These are phyloP conservation scores for Zygnema cylindricum DNA, from an alignment of 139 green algal genomes.

Conservation along the genomic window DNA sequence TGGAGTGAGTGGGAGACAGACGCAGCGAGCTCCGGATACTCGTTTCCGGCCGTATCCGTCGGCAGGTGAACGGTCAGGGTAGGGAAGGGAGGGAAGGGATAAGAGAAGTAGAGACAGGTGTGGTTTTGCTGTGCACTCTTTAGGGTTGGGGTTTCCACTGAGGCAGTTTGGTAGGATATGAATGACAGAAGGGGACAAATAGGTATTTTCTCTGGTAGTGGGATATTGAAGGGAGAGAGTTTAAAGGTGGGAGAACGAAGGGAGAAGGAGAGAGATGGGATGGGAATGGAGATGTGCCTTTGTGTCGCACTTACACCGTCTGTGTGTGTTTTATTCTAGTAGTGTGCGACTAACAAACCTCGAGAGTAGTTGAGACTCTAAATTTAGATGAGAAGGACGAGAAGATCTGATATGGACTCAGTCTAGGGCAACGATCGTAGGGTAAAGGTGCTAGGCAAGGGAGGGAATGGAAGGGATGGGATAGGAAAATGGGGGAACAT, in stretches of 20 bases:
- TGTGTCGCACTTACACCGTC: background rate
- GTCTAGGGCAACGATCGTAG: background rate
- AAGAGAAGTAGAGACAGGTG: background rate
- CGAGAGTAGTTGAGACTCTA: background rate
- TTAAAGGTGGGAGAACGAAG: background rate
- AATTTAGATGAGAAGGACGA: background rate
- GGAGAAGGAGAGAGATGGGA: background rate
- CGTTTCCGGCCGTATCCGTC: constrained; percentile 17
- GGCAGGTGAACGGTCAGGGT: background rate
- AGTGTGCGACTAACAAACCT: background rate
- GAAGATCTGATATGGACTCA: background rate
- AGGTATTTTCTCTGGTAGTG: background rate
- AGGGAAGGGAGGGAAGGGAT: background rate
- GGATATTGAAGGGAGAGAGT: background rate
- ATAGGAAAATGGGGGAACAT: background rate
- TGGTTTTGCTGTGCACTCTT: background rate
- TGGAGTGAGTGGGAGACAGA: background rate
- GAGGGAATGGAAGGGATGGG: background rate
- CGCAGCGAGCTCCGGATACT: background rate
- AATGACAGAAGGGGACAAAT: background rate
- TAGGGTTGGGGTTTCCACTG: background rate
- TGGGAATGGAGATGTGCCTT: background rate
- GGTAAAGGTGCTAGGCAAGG: background rate
- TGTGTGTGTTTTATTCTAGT: background rate
- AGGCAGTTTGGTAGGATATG: background rate